A percentile compares a stretch with the other conserved stretches of the same genome.
These are phyloP conservation scores for Aspergillus sp. DNA, from an alignment of 2,329 filamentous ascomycete species.

Conservation along the genomic window DNA sequence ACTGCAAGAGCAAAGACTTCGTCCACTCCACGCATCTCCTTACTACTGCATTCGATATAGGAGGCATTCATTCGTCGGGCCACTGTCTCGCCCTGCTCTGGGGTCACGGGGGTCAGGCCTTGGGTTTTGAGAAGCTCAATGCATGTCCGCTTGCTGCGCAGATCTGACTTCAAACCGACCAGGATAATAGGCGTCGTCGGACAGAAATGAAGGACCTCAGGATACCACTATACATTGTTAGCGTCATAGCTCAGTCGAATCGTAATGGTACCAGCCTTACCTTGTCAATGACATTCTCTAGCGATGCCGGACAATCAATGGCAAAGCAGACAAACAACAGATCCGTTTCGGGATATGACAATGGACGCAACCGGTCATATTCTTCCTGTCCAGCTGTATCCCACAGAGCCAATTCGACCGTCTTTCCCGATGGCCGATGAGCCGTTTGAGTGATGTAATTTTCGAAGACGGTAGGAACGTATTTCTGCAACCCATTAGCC, in stretches of 20 bases:
- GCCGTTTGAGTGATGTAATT: constrained; percentile 99
- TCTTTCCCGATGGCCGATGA: constrained; percentile 82
- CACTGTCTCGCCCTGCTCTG: constrained; percentile 79
- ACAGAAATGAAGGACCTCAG: constrained; percentile 97
- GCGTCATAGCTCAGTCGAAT: neutral
- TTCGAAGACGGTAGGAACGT: constrained; percentile 97
- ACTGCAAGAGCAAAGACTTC: constrained; percentile 94
- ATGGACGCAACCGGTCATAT: constrained; percentile 88
- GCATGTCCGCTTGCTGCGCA: constrained; percentile 90
- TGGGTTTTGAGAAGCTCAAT: constrained; percentile 99
- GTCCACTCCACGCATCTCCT: constrained; percentile 92
- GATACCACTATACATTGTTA: constrained; percentile 70
- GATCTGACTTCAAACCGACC: constrained; percentile 92
- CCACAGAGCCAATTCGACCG: constrained; percentile 93
- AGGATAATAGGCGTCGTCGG: constrained; percentile 94
- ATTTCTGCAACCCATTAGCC: constrained; percentile 63
- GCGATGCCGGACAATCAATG: constrained; percentile 95
- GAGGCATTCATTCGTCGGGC: constrained; percentile 88
- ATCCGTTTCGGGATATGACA: constrained; percentile 97
- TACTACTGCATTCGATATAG: constrained; percentile 98
- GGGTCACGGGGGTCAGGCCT: constrained; percentile 88
- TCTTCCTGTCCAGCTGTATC: constrained; percentile 98
- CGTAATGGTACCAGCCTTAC: constrained; percentile 44
- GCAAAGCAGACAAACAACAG: constrained; percentile 98
- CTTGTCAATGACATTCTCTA: constrained; percentile 99